These are phyloP conservation scores for Cymbopogon flexuosus DNA, from an alignment of 202 grass and related monocot species.

Conservation along the genomic window DNA sequence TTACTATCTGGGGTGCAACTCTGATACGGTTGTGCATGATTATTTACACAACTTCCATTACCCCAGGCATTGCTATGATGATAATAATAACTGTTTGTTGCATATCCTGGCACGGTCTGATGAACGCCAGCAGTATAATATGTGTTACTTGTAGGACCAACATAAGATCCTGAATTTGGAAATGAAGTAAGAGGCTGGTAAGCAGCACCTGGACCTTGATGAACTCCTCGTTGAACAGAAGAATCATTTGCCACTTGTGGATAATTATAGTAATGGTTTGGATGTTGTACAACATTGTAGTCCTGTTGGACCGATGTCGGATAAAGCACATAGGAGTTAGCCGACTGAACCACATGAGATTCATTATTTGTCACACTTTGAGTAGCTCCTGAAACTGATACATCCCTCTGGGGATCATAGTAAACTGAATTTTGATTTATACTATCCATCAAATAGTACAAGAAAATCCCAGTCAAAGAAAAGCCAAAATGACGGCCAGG, in stretches of 20 bases:
- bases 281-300: constrained; percentile 49
- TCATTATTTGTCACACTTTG: constrained; percentile 39
- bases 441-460: constrained; percentile 47
- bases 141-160: constrained; percentile 60
- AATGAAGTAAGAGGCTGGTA: constrained; percentile 83
- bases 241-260: constrained; percentile 43
- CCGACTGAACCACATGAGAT: constrained; percentile 35
- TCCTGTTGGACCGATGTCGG: constrained; percentile 41
- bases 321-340: constrained; percentile 42
- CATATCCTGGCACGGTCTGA: constrained; percentile 65
- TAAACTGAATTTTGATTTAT: constrained; percentile 43
- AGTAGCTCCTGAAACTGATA: constrained; percentile 51
- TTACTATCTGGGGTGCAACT: constrained; percentile 49
- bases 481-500: constrained; percentile 38
- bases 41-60: constrained; percentile 44
- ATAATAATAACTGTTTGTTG: constrained; percentile 53
- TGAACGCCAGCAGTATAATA: constrained; percentile 89
- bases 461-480: constrained; percentile 44
- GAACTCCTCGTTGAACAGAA: constrained; percentile 64
- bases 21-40: constrained; percentile 43
- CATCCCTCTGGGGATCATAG: constrained; percentile 64
- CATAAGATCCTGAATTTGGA: constrained; percentile 90
- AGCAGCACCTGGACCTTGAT: constrained; percentile 87
- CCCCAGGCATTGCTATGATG: constrained; percentile 59
- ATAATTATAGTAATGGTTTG: constrained; percentile 55